Base-by-base conservation (phyloP, 2,329 filamentous ascomycete genomes). In the Pseudonectria foliicola region DNA sequence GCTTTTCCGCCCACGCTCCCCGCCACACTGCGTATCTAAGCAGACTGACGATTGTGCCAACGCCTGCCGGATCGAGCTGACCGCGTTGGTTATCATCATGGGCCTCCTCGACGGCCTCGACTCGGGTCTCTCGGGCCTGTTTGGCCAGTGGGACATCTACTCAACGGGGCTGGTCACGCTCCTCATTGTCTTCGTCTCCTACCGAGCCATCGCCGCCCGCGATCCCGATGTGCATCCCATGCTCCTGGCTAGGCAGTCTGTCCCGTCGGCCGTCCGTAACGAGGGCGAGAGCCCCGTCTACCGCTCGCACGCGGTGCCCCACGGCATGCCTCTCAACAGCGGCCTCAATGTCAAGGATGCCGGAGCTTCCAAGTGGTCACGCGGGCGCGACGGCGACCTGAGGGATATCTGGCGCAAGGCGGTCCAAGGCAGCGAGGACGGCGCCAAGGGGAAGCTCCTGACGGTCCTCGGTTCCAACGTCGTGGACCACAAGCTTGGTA, bases 151-250 rank as follows among this genome's bases (percentile, higher is more conserved):
- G 88, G 87, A 92, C 58, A 63, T 74, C 46, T 84, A 83, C 66
- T 86, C 85, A 21, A 92, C 85, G 3, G 54, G 50, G 13, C 70
- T 98, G 44, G 71, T 77, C 29, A 74, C 81, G 15, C 54, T 75
- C 40, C 68, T 95, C 28, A 66, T 81, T 41, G 67, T 72, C 35
- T 73, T 88, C 52, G 61, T 90, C 37, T 71, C 80, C 38, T 88
- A 85, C 61, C 75, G 80, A 29, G 64, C 93, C 45, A 67, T 84
- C 51, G 77, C 77, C 42, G 73, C 76, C 33, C 75, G 77, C 40
- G 90, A 95, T 34, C 85, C 92, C 6, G 92, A 98, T 65, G 83
- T 84, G 5, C 92, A 96, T 61, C 90, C 92, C 24, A 80, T 95
- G 61, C 75, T 96, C 31, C 80, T 98, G 18, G 85, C 85, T 36